phyloP scores from a whole-genome alignment of 2,329 filamentous ascomycete species.

The Colletotrichum melonis region DNA sequence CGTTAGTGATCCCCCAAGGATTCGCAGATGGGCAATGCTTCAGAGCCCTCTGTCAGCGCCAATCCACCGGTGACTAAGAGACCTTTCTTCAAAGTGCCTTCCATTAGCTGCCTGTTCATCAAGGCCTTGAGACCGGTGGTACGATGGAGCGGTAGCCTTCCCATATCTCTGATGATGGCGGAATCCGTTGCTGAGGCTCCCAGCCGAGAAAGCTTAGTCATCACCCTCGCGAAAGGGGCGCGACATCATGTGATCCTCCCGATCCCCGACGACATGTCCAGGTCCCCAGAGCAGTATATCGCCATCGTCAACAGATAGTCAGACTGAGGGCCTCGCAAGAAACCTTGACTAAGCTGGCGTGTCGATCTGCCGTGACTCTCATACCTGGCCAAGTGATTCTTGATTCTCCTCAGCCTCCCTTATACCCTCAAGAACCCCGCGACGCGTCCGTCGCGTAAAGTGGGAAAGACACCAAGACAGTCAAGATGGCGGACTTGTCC shows the following conservation, averaged over 20 bases:
- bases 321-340: not conserved
- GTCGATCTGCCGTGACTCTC: not conserved
- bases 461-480: not conserved
- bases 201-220: not conserved
- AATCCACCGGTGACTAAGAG: not conserved
- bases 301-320: not conserved
- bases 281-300: not conserved
- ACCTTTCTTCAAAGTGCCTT: no score
- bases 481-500: conserved; percentile 47
- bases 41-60: not conserved
- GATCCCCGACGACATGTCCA: not conserved
- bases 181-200: not conserved
- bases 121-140: no score
- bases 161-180: not conserved
- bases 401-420: no score
- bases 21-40: not conserved
- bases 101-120: no score
- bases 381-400: no score
- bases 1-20: no score
- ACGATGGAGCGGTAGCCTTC: no score
- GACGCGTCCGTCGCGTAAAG: conserved; percentile 36
- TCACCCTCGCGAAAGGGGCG: not conserved
- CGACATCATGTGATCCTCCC: conserved; percentile 27
- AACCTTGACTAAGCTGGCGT: not conserved
- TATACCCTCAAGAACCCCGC: no score